Conservation (phyloP, 2,329 filamentous ascomycete species). For the Aureobasidium mangrovei region DNA sequence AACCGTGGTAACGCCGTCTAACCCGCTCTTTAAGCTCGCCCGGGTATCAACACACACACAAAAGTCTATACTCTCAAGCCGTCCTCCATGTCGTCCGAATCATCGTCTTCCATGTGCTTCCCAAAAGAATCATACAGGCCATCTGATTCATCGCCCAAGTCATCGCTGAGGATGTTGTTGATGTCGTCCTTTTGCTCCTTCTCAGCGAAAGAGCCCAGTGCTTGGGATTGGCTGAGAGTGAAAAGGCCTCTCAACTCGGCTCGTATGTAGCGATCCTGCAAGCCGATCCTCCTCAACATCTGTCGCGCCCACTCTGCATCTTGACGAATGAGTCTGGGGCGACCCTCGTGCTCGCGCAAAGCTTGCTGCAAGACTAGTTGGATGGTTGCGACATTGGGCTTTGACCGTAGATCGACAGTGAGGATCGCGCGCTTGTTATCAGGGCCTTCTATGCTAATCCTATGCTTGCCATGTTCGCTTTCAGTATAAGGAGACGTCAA, state of each 20-base stretch:
- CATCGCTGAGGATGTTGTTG: not conserved
- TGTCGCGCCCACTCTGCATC: not conserved
- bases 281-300: slow-evolving; percentile 2
- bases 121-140: too few relatives aligned
- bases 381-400: slow-evolving; percentile 5
- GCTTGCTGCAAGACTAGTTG: not conserved
- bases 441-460: not conserved
- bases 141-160: too few relatives aligned
- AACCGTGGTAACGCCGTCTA: too few relatives aligned
- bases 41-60: too few relatives aligned
- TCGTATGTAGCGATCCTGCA: not conserved
- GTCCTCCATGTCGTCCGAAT: too few relatives aligned
- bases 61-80: too few relatives aligned
- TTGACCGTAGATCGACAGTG: not conserved
- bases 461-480: not conserved
- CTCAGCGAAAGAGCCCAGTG: not conserved
- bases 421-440: not conserved
- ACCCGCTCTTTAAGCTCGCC: too few relatives aligned
- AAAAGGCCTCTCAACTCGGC: not conserved
- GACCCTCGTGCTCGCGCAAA: not conserved
- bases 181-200: not conserved
- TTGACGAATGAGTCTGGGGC: not conserved
- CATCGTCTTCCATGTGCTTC: too few relatives aligned
- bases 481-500: not conserved
- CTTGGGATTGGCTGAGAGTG: not conserved